Evolutionary conservation across 2,329 filamentous ascomycete species (phyloP), one percentile per base, ranked within the genome.

Genomic region (Cladophialophora immunda): DNA sequence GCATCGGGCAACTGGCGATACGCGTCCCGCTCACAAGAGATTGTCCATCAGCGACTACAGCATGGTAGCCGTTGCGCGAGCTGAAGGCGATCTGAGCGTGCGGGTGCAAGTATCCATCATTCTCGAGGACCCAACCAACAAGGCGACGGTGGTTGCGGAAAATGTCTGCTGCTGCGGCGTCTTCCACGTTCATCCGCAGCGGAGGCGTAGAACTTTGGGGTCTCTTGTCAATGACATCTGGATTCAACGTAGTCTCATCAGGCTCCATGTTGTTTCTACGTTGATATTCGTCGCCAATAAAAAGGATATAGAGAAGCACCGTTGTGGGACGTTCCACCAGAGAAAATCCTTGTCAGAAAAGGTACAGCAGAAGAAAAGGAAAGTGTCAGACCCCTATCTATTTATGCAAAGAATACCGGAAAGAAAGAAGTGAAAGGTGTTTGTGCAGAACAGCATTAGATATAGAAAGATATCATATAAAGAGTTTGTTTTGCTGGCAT

Each of bases 1-100:
- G 17, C 67, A 73, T 71, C 4, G 73, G 69, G 64, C 73, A 74
- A 58, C 69, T 68, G 1, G 68, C 68, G 27, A 74, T 62, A 15
- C 70, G 64, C 5, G 71, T 70, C 15, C 69, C 65, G n/a, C 53
- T 50, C 22, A 54, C 15, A 7, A 73, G 53, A 9, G 36, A 58
- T n/a, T 64, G 59, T 2, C 68, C 68, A 2, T 70, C 64, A 22
- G 50, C 56, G 15, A 72, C 73, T 6, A 71, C 59, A 47, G 62
- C 68, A 62, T 74, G 69, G 59, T 67, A 74, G 3, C 73, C 73
- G 45, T 73, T 73, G 34, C 65, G 52, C 13, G 27, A 9, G 25
- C 68, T 67, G 58, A 72, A 67, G n/a, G 70, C 62, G 61, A 72
- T 63, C 47, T 68, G 52, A 52, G 66, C 65, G 65, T 72, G 62